phyloP scores from a whole-genome alignment of 495 filamentous ascomycete genomes.

The Xylaria grammica region DNA sequence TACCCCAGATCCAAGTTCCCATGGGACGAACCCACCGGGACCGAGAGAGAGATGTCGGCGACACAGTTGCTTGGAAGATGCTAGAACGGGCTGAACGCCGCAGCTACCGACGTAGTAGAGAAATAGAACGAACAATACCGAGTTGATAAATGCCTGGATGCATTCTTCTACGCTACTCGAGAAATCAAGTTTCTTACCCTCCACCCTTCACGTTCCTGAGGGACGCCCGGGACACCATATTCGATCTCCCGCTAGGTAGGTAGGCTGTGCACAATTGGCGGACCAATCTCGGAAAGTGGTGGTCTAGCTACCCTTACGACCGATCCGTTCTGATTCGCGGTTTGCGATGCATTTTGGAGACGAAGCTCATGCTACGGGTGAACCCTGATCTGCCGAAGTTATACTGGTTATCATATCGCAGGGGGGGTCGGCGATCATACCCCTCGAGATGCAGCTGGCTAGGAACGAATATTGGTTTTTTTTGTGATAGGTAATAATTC shows the following conservation, averaged over 20 bases:
- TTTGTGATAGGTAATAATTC: background rate
- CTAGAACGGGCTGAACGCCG: constrained; percentile 3
- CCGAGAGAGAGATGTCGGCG: constrained; percentile 6
- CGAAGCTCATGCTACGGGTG: background rate
- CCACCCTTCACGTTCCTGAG: background rate
- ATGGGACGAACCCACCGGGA: constrained; percentile 35
- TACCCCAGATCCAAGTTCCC: constrained; percentile 48
- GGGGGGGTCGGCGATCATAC: background rate
- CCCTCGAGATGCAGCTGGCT: background rate
- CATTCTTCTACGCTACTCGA: too few species aligned
- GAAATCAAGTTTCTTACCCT: too few species aligned
- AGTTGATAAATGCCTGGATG: too few species aligned
- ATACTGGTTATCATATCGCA: background rate
- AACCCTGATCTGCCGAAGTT: background rate
- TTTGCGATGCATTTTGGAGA: background rate
- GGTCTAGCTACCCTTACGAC: background rate
- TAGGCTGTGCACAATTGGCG: constrained; percentile 9
- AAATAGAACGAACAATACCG: too few species aligned
- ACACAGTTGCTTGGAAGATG: background rate
- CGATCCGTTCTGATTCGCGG: constrained; percentile 2
- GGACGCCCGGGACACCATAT: background rate
- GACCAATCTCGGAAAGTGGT: constrained; percentile 4
- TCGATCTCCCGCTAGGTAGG: background rate
- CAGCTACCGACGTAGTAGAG: too few species aligned
- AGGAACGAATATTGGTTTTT: background rate